These are phyloP conservation scores for Fomitopsis pulvina DNA, from an alignment of 768 basidiomycete species.

Conservation along the genomic window DNA sequence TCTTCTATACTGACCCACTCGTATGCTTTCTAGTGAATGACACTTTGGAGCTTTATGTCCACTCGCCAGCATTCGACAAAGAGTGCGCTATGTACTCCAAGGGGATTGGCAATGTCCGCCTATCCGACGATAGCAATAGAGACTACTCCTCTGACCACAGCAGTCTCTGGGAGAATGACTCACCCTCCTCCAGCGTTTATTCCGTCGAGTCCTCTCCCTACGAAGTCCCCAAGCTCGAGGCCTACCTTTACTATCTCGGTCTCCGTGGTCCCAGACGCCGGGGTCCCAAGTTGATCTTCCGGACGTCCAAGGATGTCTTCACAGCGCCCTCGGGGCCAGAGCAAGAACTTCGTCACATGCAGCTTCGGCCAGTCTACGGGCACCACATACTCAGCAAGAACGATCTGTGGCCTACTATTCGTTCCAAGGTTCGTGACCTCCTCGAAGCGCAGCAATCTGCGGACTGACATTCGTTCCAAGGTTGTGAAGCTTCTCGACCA, in stretches of 20 bases:
- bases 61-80: neutral
- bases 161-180: constrained; percentile 1
- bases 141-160: too few relatives aligned
- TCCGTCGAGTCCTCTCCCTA: constrained; percentile 5
- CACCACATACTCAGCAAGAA: constrained; percentile 15
- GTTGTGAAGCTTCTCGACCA: constrained; percentile 9
- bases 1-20: constrained; percentile 17
- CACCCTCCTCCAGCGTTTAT: constrained; percentile 4
- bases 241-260: constrained; percentile 16
- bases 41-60: constrained; percentile 6
- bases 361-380: constrained; percentile 16
- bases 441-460: constrained; percentile 11
- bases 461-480: constrained; percentile 12
- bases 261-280: constrained; percentile 5
- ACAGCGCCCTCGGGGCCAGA: constrained; percentile 12
- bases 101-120: too few relatives aligned
- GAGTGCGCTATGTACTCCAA: too few relatives aligned
- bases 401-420: constrained; percentile 12
- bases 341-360: constrained; percentile 12
- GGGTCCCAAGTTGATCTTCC: constrained; percentile 18
- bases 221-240: constrained; percentile 19
- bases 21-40: constrained; percentile 1
- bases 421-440: too few relatives aligned
- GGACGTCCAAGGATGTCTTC: constrained; percentile 16
- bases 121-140: too few relatives aligned